Conservation (phyloP, 352 stramenopile species). For the Phytophthora sp. region DNA sequence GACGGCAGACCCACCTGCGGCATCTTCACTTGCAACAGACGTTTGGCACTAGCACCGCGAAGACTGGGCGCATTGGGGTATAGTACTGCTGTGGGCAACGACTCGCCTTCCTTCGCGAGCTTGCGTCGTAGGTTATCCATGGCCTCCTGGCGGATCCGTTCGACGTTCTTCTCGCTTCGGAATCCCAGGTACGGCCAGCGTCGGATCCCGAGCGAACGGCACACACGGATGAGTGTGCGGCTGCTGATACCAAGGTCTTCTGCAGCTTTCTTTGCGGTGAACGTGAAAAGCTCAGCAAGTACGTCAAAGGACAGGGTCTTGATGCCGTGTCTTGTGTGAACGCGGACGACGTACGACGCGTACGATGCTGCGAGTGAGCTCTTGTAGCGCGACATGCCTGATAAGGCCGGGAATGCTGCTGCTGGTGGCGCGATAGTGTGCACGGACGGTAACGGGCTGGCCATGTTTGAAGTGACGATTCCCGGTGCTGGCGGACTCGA, state of each 20-base stretch:
- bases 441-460: constrained; percentile 31
- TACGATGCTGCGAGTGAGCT: constrained; percentile 51
- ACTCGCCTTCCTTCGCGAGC: constrained; percentile 55
- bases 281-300: constrained; percentile 72
- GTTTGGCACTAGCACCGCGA: constrained; percentile 74
- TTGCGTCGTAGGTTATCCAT: constrained; percentile 81
- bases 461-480: constrained; percentile 18
- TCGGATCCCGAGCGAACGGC: constrained; percentile 75
- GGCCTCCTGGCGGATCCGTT: constrained; percentile 76
- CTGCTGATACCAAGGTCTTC: constrained; percentile 80
- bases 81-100: constrained; percentile 41
- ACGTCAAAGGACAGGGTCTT: constrained; percentile 82
- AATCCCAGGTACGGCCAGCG: constrained; percentile 84
- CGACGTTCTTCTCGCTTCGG: constrained; percentile 81
- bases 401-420: constrained; percentile 20
- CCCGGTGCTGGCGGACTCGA: constrained; percentile 17
- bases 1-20: constrained; percentile 36
- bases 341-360: constrained; percentile 62
- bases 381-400: constrained; percentile 22
- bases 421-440: constrained; percentile 24
- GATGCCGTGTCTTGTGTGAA: constrained; percentile 72
- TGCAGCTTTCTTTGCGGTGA: constrained; percentile 77
- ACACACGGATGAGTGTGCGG: constrained; percentile 80
- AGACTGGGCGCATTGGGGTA: constrained; percentile 56
- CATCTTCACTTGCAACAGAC: constrained; percentile 70